Evolutionary conservation across 2,329 filamentous ascomycete species (phyloP).

Genomic region (Thermothelomyces thermophilus): DNA sequence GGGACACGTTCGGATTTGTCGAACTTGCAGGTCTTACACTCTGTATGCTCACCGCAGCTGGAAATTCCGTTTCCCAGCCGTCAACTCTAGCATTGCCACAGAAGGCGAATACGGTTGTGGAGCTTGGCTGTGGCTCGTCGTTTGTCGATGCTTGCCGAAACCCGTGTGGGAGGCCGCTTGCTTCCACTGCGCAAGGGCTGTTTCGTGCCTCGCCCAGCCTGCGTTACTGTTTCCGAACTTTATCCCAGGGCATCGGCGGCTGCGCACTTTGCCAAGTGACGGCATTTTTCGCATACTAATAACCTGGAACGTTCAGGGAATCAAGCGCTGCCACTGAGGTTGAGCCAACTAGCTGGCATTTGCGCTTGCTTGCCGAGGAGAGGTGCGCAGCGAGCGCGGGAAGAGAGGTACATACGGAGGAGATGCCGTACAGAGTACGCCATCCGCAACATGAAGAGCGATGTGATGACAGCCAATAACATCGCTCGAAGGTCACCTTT

Average conservation of each 20-base stretch:
- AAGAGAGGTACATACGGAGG: slow-evolving; percentile 1
- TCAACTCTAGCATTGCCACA: slow-evolving; percentile 9
- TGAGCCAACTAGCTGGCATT: background rate
- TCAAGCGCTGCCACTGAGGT: slow-evolving; percentile 1
- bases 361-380: background rate
- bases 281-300: no score
- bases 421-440: slow-evolving; percentile 25
- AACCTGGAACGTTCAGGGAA: background rate
- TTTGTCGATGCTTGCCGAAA: slow-evolving; percentile 6
- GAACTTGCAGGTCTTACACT: no score
- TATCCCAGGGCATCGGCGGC: no score
- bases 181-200: background rate
- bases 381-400: slow-evolving; percentile 2
- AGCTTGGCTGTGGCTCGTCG: slow-evolving; percentile 3
- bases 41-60: background rate
- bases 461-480: slow-evolving; percentile 16
- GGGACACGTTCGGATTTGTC: no score
- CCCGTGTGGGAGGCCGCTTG: slow-evolving; percentile 10
- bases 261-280: no score
- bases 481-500: background rate
- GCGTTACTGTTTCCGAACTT: background rate
- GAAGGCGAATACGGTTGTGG: slow-evolving; percentile 10
- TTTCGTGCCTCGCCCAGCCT: background rate
- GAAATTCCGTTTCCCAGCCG: background rate
- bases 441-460: slow-evolving; percentile 18